A percentile compares a stretch with the other conserved stretches of the same genome.
Evolutionary conservation across 768 basidiomycete species (phyloP).

Genomic region (Rhizopogon roseolus): DNA sequence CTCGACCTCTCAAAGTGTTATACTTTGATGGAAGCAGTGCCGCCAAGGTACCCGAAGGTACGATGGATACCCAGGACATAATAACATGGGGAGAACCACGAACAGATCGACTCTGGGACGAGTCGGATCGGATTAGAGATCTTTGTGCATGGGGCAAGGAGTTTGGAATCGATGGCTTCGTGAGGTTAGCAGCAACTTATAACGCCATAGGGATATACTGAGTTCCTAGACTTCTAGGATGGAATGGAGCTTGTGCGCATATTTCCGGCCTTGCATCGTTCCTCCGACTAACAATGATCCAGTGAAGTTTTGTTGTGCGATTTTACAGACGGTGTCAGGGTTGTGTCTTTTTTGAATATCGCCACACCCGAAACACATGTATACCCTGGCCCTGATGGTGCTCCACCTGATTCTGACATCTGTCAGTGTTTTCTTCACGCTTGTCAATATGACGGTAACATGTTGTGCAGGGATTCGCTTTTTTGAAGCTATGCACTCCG

Average conservation of each 20-base stretch:
- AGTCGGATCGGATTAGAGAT: slow-evolving; percentile 19
- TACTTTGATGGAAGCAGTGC: slow-evolving; percentile 29
- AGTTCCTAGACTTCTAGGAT: slow-evolving; percentile 23
- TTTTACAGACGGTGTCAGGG: slow-evolving; percentile 34
- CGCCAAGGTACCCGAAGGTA: slow-evolving; percentile 23
- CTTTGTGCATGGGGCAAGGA: slow-evolving; percentile 29
- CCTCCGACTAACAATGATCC: not conserved
- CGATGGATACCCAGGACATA: slow-evolving; percentile 32
- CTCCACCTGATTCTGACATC: no score
- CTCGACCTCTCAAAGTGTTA: slow-evolving; percentile 22
- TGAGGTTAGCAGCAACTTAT: slow-evolving; percentile 13
- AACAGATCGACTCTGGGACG: slow-evolving; percentile 13
- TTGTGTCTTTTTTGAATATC: slow-evolving; percentile 35
- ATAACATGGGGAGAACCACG: slow-evolving; percentile 22
- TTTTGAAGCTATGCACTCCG: slow-evolving; percentile 13
- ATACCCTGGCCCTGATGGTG: no score
- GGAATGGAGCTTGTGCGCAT: slow-evolving; percentile 45
- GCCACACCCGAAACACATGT: not conserved
- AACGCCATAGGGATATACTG: not conserved
- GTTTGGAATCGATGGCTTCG: slow-evolving; percentile 28
- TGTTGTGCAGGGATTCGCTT: not conserved
- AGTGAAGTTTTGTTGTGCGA: slow-evolving; percentile 48
- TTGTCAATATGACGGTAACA: not conserved
- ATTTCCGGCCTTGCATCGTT: not conserved
- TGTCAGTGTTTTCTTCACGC: not conserved